A percentile compares a stretch with the other conserved stretches of the same genome.
phyloP scores from a whole-genome alignment of 139 green algal species.

The Edaphochlamys debaryana region DNA sequence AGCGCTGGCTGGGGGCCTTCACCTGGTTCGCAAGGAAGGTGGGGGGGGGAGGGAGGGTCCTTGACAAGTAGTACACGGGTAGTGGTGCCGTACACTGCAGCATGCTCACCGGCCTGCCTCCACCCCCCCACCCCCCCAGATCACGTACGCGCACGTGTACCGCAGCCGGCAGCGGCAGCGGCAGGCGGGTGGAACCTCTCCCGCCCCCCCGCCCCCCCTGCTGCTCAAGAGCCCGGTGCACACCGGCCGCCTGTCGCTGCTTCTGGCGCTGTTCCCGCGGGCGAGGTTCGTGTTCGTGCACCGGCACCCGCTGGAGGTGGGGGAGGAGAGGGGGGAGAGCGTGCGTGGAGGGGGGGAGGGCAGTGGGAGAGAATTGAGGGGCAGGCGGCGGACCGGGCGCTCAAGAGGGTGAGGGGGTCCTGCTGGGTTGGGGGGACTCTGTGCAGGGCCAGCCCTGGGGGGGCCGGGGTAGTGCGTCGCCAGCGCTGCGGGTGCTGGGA shows the following conservation, averaged over 20 bases:
- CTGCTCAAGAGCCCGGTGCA: conserved; percentile 81
- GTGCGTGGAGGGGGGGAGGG: background rate
- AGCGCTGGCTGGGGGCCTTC: conserved; percentile 55
- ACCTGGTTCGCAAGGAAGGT: conserved; percentile 67
- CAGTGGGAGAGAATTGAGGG: no score
- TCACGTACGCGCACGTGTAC: background rate
- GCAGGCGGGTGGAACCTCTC: background rate
- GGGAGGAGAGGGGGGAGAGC: background rate
- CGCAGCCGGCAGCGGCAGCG: background rate
- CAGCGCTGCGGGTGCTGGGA: no score
- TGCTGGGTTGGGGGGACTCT: no score
- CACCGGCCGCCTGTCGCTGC: conserved; percentile 59
- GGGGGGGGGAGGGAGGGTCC: no score
- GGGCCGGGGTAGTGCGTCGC: no score
- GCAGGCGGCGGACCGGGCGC: no score
- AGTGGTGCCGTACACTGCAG: no score
- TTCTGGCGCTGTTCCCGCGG: conserved; percentile 66
- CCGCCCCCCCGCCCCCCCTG: conserved; percentile 52
- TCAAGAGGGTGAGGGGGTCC: no score
- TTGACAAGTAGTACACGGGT: no score
- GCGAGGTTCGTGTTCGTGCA: conserved; percentile 78
- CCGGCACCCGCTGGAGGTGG: conserved; percentile 63
- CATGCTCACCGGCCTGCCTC: no score
- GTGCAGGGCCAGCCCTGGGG: no score
- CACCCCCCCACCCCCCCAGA: background rate